A percentile compares a stretch with the other conserved stretches of the same genome.
phyloP scores from a whole-genome alignment of 2,329 filamentous ascomycete genomes.

The Fusarium vanettenii region DNA sequence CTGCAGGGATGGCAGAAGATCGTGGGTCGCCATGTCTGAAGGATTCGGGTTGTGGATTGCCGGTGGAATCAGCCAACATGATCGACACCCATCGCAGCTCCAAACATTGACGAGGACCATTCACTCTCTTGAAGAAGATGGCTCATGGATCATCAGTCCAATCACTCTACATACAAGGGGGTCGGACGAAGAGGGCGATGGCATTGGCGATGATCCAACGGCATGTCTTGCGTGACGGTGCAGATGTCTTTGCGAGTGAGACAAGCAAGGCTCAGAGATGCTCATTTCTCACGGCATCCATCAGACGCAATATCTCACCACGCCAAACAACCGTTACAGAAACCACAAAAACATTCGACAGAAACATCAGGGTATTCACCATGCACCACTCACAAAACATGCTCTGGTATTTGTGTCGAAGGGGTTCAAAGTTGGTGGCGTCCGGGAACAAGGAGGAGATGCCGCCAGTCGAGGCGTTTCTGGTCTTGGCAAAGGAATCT shows the following conservation, averaged over 20 bases:
- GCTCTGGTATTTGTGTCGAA: background rate
- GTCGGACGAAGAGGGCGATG: background rate
- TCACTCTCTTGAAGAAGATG: background rate
- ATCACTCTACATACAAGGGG: background rate
- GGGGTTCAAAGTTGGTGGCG: slow-evolving; percentile 8
- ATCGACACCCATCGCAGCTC: slow-evolving; percentile 4
- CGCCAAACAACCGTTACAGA: background rate
- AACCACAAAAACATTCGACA: background rate
- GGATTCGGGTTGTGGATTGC: slow-evolving; percentile 17
- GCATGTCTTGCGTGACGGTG: background rate
- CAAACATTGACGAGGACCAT: background rate
- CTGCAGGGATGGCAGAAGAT: background rate
- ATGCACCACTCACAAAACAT: background rate
- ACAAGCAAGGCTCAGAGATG: background rate
- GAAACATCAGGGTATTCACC: background rate
- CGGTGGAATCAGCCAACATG: slow-evolving; percentile 3
- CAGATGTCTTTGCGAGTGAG: background rate
- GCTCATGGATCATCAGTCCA: background rate
- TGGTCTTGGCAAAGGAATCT: background rate
- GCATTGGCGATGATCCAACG: background rate
- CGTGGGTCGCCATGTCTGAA: slow-evolving; percentile 3
- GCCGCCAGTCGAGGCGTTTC: background rate
- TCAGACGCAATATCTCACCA: background rate
- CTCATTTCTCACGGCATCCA: background rate
- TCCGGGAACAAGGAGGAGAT: slow-evolving; percentile 21